Conservation (phyloP, 2,329 filamentous ascomycete species). For the Penicillium sp. region DNA sequence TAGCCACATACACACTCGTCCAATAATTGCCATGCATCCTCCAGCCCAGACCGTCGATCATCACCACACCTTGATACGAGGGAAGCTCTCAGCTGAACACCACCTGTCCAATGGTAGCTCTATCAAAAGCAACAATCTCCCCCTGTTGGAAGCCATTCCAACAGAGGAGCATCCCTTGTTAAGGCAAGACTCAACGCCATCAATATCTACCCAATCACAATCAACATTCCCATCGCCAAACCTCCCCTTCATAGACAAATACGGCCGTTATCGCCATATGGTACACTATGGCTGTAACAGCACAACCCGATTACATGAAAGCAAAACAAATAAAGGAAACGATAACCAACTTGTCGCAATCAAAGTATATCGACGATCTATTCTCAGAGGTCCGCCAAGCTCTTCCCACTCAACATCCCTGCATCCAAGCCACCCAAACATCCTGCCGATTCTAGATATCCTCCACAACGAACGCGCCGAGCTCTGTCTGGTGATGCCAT, state of each 20-base stretch:
- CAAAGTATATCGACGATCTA: constrained; percentile 30
- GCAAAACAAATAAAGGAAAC: constrained; percentile 5
- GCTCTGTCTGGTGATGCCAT: constrained; percentile 31
- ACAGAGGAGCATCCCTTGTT: constrained; percentile 20
- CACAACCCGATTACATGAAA: constrained; percentile 26
- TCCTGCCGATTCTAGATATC: constrained; percentile 28
- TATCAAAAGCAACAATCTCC: constrained; percentile 3
- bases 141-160: constrained; percentile 11
- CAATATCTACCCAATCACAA: background rate
- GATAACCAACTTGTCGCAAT: constrained; percentile 22
- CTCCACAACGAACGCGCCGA: constrained; percentile 28
- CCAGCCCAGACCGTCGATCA: constrained; percentile 4
- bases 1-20: background rate
- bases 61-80: constrained; percentile 13
- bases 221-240: background rate
- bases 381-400: constrained; percentile 2
- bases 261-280: constrained; percentile 28
- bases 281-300: constrained; percentile 29
- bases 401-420: constrained; percentile 7
- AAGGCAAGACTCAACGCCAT: background rate
- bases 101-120: constrained; percentile 4
- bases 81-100: constrained; percentile 8
- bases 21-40: constrained; percentile 9
- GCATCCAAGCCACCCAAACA: constrained; percentile 30
- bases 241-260: constrained; percentile 20